Evolutionary conservation across 495 filamentous ascomycete species (phyloP).

Genomic region (Aspergillus panamensis): DNA sequence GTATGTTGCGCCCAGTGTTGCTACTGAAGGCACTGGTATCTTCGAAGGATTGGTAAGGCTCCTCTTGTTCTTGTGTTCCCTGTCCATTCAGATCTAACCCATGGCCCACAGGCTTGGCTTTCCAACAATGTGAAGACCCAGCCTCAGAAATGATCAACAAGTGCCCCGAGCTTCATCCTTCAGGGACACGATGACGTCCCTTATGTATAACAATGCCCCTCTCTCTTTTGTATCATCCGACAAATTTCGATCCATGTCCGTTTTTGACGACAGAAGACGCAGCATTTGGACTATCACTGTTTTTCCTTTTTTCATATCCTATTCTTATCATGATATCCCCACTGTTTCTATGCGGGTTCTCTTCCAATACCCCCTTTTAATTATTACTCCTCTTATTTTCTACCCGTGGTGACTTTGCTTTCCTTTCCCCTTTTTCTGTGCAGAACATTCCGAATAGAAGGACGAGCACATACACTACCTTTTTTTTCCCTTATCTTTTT

Average conservation of each 20-base stretch:
- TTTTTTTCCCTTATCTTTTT: background rate
- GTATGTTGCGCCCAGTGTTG: conserved; percentile 95
- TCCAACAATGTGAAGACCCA: conserved; percentile 88
- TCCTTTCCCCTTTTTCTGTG: conserved; percentile 10
- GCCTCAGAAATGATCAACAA: conserved; percentile 45
- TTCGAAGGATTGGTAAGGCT: conserved; percentile 79
- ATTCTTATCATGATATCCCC: conserved; percentile 38
- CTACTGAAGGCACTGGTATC: conserved; percentile 88
- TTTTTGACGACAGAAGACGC: conserved; percentile 48
- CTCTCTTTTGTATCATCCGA: conserved; percentile 30
- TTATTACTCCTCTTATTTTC: conserved; percentile 26
- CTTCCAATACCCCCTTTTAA: conserved; percentile 31
- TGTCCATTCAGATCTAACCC: conserved; percentile 13
- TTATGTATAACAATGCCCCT: conserved; percentile 39
- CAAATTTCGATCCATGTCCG: conserved; percentile 40
- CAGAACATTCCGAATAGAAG: conserved; percentile 24
- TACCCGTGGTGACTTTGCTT: conserved; percentile 6
- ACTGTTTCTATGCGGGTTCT: conserved; percentile 33
- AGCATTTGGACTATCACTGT: conserved; percentile 37
- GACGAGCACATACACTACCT: conserved; percentile 13
- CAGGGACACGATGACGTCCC: conserved; percentile 22
- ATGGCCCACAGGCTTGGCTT: conserved; percentile 65
- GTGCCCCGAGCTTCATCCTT: conserved; percentile 15
- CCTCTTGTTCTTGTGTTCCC: conserved; percentile 14
- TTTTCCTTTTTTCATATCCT: conserved; percentile 16